Conservation (phyloP, 805 yeast genomes). For the Candida ascalaphidarum region DNA sequence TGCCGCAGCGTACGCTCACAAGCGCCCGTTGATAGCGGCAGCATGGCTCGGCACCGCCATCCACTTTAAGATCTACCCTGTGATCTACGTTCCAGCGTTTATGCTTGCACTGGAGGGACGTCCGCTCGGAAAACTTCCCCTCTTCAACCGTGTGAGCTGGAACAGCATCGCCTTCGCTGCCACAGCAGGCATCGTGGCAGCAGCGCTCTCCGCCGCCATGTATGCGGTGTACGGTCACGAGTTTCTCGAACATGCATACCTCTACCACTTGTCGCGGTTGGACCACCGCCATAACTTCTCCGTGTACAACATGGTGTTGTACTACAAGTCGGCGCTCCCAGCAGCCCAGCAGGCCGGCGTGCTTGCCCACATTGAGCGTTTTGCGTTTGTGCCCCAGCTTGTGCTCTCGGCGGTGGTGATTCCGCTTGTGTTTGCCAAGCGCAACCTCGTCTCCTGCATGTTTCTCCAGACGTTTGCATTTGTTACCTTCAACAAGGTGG, state of each 20-base stretch:
- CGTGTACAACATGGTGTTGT: constrained; percentile 68
- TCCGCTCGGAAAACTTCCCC: constrained; percentile 16
- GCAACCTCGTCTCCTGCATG: constrained; percentile 22
- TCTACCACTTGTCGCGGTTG: constrained; percentile 73
- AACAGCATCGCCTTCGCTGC: constrained; percentile 18
- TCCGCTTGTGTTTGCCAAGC: constrained; percentile 38
- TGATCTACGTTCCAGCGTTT: constrained; percentile 75
- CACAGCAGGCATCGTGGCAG: too few species aligned
- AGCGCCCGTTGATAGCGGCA: constrained; percentile 18
- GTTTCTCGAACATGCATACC: constrained; percentile 66
- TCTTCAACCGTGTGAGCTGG: constrained; percentile 31
- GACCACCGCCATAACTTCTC: constrained; percentile 97
- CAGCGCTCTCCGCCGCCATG: constrained; percentile 48
- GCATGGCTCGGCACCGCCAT: constrained; percentile 65
- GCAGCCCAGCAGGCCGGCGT: too few species aligned
- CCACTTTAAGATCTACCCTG: constrained; percentile 88
- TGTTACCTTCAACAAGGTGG: constrained; percentile 44
- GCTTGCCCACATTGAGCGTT: constrained; percentile 27
- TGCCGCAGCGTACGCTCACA: constrained; percentile 19
- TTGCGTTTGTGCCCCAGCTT: constrained; percentile 83
- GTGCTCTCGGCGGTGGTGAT: constrained; percentile 47
- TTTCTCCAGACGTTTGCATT: constrained; percentile 37
- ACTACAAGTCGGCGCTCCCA: constrained; percentile 43
- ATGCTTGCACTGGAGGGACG: constrained; percentile 20
- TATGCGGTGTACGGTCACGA: constrained; percentile 63